Evolutionary conservation across 176 grass and related monocot species (phyloP), one percentile per base, ranked within the genome.

Genomic region (Musa itinerans): DNA sequence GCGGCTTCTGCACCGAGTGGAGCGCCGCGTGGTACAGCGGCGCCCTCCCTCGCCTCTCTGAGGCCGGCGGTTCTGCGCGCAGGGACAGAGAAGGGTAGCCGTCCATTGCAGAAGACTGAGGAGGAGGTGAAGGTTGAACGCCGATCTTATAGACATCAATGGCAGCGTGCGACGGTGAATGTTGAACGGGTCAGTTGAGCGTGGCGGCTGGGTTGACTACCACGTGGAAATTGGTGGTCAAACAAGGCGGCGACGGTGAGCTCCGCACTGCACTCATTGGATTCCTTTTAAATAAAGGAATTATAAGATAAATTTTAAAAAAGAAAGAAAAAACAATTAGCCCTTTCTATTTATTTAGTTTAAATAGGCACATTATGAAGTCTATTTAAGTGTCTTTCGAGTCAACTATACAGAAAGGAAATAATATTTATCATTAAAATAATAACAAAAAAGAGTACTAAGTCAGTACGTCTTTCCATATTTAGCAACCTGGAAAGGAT

Each of bases 1-100:
- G 72, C 22, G 12, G 53, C 53, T 13, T 56, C 53, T 74, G 72
- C 72, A 74, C 72, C 8, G 72, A 74, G 53, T 58, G 72, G 14
- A 74, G 72, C 53, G 15, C 72, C n/a, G 72, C 72, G 2, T 19
- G 24, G 72, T 57, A 74, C 13, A 15, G 22, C 12, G 52, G 22
- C 14, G 51, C 12, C 65, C 72, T 55, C 72, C n/a, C 19, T 57
- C 72, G 20, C 71, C 13, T 50, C 43, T 21, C 16, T 17, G 14
- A 43, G 1, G 14, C 14, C 3, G 17, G 61, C 58, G 14, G 58
- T n/a, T 62, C 34, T 43, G 3, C 34, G 34, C 34, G 58, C 58
- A 62, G 58, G 58, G 58, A 62, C 9, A 9, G 58, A 20, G 58
- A 62, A 20, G 58, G n/a, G 19, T 20, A 22, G 3, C 8, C n/a